A percentile compares a stretch with the other conserved stretches of the same genome.
These are phyloP conservation scores for Arthrobotrys sinensis DNA, from an alignment of 2,329 filamentous ascomycete genomes.

Conservation along the genomic window DNA sequence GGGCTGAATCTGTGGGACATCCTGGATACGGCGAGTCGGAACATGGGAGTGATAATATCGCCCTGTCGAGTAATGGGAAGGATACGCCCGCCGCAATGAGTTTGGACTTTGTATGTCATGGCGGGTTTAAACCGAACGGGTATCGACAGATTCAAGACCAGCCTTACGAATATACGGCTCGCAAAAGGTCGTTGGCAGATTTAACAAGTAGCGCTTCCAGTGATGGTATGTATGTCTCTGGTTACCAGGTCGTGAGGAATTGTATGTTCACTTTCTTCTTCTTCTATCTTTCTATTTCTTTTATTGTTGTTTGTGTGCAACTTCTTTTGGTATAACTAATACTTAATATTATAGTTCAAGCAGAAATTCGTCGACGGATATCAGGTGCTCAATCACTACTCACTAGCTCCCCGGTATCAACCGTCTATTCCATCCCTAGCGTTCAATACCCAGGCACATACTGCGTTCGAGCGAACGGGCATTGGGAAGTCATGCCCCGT, in stretches of 20 bases:
- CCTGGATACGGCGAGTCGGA: constrained; percentile 45
- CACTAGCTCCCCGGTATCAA: constrained; percentile 53
- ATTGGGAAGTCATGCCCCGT: constrained; percentile 60
- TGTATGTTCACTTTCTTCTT: constrained; percentile 14
- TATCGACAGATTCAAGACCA: constrained; percentile 59
- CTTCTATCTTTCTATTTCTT: constrained; percentile 1
- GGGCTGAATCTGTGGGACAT: constrained; percentile 31
- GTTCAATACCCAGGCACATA: constrained; percentile 55
- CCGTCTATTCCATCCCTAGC: constrained; percentile 60
- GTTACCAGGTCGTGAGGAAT: constrained; percentile 8
- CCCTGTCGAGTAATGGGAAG: constrained; percentile 47
- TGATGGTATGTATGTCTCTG: constrained; percentile 53
- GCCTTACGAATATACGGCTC: constrained; percentile 53
- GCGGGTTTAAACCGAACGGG: constrained; percentile 49
- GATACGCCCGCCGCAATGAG: constrained; percentile 52
- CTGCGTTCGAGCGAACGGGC: constrained; percentile 54
- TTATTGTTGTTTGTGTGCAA: neutral
- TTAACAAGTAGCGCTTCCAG: constrained; percentile 49
- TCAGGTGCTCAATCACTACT: constrained; percentile 54
- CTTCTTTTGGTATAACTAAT: constrained; percentile 32
- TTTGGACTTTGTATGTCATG: constrained; percentile 55
- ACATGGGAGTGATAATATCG: constrained; percentile 46
- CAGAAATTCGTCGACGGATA: constrained; percentile 52
- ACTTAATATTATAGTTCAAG: constrained; percentile 40
- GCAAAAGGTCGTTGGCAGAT: constrained; percentile 56